A percentile compares a stretch with the other conserved stretches of the same genome.
Evolutionary conservation across 2,329 filamentous ascomycete genomes (phyloP).

Genomic region (Alternaria ventricosa): DNA sequence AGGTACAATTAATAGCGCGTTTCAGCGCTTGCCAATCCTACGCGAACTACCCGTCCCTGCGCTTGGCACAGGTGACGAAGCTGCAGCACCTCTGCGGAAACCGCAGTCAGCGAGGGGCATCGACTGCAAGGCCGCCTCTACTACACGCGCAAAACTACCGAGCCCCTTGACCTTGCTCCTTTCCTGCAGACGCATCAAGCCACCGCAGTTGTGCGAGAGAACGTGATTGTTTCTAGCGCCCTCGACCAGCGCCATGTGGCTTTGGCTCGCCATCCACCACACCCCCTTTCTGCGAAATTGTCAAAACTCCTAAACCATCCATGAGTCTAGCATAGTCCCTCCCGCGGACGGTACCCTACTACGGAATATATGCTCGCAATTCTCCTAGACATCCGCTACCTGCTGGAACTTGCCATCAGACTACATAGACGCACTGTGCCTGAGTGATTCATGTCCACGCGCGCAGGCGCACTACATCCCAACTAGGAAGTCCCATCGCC

Average conservation of each 20-base stretch:
- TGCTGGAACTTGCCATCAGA: not conserved
- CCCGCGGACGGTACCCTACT: not conserved
- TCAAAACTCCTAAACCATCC: not conserved
- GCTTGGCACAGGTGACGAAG: conserved; percentile 21
- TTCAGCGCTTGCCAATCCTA: conserved; percentile 28
- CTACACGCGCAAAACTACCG: conserved; percentile 1
- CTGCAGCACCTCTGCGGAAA: not conserved
- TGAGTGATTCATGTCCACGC: not conserved
- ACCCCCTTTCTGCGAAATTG: conserved; percentile 5
- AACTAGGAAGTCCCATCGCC: not conserved
- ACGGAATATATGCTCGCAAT: not conserved
- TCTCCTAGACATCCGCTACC: not conserved
- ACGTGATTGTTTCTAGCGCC: conserved; percentile 8
- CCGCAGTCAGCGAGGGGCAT: conserved; percentile 6
- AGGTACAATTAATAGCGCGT: conserved; percentile 22
- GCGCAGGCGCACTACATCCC: conserved; percentile 5
- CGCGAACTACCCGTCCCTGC: conserved; percentile 17
- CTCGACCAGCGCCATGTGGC: conserved; percentile 3
- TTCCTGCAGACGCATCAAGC: conserved; percentile 1
- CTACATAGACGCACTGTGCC: not conserved
- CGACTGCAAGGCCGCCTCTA: conserved; percentile 5
- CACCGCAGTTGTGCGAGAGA: not conserved
- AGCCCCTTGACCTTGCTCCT: conserved; percentile 4
- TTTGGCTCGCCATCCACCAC: conserved; percentile 2
- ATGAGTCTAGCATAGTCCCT: not conserved